A percentile compares a stretch with the other conserved stretches of the same genome.
phyloP scores from a whole-genome alignment of 176 grass and related monocot species.

The Carex kokanica region DNA sequence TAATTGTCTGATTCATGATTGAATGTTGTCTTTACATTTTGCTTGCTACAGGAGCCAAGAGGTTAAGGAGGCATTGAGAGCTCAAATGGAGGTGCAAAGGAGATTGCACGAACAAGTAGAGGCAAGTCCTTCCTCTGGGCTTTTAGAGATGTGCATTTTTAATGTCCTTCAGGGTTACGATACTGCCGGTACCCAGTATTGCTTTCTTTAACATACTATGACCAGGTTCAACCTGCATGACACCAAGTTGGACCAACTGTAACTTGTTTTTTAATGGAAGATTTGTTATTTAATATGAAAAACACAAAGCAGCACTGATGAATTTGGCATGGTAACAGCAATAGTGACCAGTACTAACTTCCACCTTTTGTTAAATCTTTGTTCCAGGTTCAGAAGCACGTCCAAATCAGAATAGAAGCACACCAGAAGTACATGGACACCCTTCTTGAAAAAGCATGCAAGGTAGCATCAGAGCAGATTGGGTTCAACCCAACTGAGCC shows the following conservation, averaged over 20 bases:
- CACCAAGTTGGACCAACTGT: neutral
- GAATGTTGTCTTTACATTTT: constrained; percentile 22
- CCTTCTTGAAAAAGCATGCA: constrained; percentile 79
- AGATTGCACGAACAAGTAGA: constrained; percentile 98
- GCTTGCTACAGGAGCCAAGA: constrained; percentile 28
- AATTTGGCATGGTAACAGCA: constrained; percentile 3
- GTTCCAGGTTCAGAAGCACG: constrained; percentile 82
- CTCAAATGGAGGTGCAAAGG: constrained; percentile 93
- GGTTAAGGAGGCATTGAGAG: constrained; percentile 61
- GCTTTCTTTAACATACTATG: neutral
- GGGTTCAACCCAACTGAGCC: constrained; percentile 48
- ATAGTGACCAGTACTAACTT: neutral
- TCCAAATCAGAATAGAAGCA: constrained; percentile 88
- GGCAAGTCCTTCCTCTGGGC: constrained; percentile 38
- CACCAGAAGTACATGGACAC: constrained; percentile 86
- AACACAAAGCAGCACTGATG: neutral
- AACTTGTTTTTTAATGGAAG: neutral
- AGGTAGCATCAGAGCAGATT: constrained; percentile 89
- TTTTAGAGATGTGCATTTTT: neutral
- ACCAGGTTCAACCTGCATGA: neutral
- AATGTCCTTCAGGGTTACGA: neutral
- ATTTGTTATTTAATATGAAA: neutral
- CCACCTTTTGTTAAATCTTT: neutral
- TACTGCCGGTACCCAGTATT: neutral
- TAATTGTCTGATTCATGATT: neutral